phyloP scores from a whole-genome alignment of 1,284 basidiomycete genomes.

The Peniophora sp. region DNA sequence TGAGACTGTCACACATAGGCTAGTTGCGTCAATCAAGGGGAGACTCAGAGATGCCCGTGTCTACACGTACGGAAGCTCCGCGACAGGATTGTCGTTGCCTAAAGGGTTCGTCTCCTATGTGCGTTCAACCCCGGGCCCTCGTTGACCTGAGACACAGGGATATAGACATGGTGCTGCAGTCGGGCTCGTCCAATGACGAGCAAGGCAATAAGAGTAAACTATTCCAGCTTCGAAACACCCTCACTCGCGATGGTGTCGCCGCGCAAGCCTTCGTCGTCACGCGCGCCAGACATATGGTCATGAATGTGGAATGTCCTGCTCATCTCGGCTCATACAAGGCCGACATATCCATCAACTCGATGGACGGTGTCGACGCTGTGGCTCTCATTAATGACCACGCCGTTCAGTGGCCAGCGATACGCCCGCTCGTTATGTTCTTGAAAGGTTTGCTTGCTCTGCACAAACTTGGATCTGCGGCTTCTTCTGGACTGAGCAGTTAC shows the following conservation, averaged over 20 bases:
- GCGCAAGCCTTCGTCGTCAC: constrained; percentile 40
- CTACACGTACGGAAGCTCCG: constrained; percentile 22
- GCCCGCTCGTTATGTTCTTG: constrained; percentile 58
- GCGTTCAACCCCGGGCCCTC: background rate
- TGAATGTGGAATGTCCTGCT: constrained; percentile 42
- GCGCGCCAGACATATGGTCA: constrained; percentile 49
- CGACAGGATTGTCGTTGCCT: constrained; percentile 20
- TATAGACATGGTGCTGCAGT: constrained; percentile 26
- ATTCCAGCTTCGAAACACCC: constrained; percentile 18
- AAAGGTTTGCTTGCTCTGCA: constrained; percentile 65
- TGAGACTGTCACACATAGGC: constrained; percentile 14
- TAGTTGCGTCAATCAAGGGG: constrained; percentile 15
- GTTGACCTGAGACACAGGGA: constrained; percentile 15
- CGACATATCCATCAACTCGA: constrained; percentile 64
- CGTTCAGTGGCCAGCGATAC: constrained; percentile 50
- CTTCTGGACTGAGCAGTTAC: constrained; percentile 70
- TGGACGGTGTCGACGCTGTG: constrained; percentile 55
- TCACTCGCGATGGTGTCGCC: constrained; percentile 20
- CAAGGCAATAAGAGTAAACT: constrained; percentile 16
- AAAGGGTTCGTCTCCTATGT: constrained; percentile 19
- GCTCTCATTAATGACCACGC: constrained; percentile 54
- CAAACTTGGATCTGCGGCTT: constrained; percentile 66
- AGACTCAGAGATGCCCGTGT: constrained; percentile 15
- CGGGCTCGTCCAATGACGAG: constrained; percentile 12
- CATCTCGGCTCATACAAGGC: constrained; percentile 49